Base-by-base conservation (phyloP, 495 filamentous ascomycete species). In the Xylaria palmicola region DNA sequence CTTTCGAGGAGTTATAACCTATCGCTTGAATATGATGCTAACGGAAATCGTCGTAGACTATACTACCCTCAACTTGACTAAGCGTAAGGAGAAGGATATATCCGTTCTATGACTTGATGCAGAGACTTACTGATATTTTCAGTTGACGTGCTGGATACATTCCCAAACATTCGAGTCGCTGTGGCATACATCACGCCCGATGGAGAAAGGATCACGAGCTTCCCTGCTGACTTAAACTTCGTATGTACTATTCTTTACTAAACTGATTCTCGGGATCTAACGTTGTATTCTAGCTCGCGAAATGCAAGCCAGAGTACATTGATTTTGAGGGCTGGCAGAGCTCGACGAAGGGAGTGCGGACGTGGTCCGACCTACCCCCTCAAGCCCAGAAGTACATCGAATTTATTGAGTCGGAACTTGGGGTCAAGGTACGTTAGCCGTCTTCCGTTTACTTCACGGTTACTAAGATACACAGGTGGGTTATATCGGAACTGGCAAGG, bases 111-210 rank as follows among this genome's bases (percentile, higher is more conserved):
- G 8, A 15, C 45, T 69, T 64, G n/a, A 30, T 1, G 22, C 10
- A 1, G 36, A 4, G 17, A 15, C 40, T 44, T 54, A 6, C 29
- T 55, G 45, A 55, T 13, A 8, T 8, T 22, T 13, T 43, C 32
- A 72, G 86, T 96, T 51, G 92, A 96, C 70, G 82, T 97, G n/a
- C 82, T 97, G 9, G 92, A 96, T 71, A 86, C 85, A 51, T 90
- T 96, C 70, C 78, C 86, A 20, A 86, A 88, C 68, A 85, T 97
- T 75, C 87, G 90, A 76, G 83, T 95, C 41, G 92, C 87, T 10
- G 81, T 86, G n/a, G 85, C 81, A 6, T 96, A 96, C 78, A 78
- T 71, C 68, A 83, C 65, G 6, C 59, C 59, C 44, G 71, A 81
- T 62, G 80, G 84, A 36, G 82, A 83, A 32, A 72, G 76, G 10